These are phyloP conservation scores for Decorospora gaudefroyi DNA, from an alignment of 2,329 filamentous ascomycete genomes.

Conservation along the genomic window DNA sequence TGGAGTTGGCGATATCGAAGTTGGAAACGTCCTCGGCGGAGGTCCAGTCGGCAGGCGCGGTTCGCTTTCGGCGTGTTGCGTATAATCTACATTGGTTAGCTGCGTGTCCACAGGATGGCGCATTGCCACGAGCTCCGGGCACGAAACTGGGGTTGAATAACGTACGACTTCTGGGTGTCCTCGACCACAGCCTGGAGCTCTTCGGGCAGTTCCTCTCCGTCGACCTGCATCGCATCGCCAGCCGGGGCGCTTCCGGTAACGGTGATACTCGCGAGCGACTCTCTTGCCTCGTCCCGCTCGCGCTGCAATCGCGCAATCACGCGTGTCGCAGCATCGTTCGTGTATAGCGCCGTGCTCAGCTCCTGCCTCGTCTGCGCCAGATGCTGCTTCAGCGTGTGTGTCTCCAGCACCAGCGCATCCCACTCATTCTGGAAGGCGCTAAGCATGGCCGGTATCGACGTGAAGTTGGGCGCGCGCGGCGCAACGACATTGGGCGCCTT, in stretches of 20 bases:
- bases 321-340: slow-evolving; percentile 94
- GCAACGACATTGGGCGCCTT: slow-evolving; percentile 82
- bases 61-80: slow-evolving; percentile 85
- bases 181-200: slow-evolving; percentile 74
- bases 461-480: slow-evolving; percentile 88
- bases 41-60: slow-evolving; percentile 83
- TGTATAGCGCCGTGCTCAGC: slow-evolving; percentile 89
- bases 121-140: too few species aligned
- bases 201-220: slow-evolving; percentile 75
- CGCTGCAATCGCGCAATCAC: slow-evolving; percentile 90
- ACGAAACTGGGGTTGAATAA: too few species aligned
- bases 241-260: slow-evolving; percentile 61
- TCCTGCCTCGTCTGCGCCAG: slow-evolving; percentile 89
- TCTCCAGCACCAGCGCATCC: slow-evolving; percentile 90
- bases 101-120: too few species aligned
- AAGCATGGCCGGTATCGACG: slow-evolving; percentile 92
- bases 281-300: slow-evolving; percentile 89
- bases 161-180: slow-evolving; percentile 77
- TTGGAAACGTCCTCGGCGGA: slow-evolving; percentile 70
- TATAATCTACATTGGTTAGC: slow-evolving; percentile 66
- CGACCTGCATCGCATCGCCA: slow-evolving; percentile 91
- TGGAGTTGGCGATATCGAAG: slow-evolving; percentile 60
- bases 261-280: slow-evolving; percentile 83
- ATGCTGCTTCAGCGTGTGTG: slow-evolving; percentile 87
- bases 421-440: slow-evolving; percentile 98